Conservation (phyloP, 495 filamentous ascomycete genomes). For the Trichoderma gamsii region DNA sequence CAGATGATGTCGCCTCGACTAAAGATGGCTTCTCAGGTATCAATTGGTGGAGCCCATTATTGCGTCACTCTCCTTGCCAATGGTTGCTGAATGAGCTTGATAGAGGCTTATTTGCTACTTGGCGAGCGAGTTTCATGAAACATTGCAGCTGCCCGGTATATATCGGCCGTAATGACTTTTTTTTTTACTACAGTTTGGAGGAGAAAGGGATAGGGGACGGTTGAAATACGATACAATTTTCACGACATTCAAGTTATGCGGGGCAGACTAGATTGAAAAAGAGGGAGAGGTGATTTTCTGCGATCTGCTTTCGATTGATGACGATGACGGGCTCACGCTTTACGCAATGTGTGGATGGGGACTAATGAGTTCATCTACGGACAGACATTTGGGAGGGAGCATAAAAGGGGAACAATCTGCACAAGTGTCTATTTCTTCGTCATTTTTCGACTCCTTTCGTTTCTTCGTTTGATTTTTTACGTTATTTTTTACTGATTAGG, state of each 20-base stretch:
- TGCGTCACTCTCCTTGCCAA: not conserved
- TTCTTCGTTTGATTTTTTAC: not conserved
- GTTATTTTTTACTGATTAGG: not conserved
- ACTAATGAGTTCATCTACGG: constrained; percentile 4
- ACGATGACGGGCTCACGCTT: constrained; percentile 7
- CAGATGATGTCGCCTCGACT: not conserved
- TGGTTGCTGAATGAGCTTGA: not conserved
- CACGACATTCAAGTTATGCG: not conserved
- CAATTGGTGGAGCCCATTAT: not conserved
- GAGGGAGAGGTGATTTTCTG: constrained; percentile 1
- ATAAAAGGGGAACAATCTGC: not conserved
- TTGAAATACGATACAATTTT: not conserved
- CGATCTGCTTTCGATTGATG: not conserved
- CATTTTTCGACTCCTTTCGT: not conserved
- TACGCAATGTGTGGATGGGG: not conserved
- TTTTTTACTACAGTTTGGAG: not conserved
- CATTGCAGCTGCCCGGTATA: not conserved
- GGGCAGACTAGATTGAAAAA: constrained; percentile 6
- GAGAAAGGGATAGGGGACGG: not conserved
- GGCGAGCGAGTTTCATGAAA: not conserved
- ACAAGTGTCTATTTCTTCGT: too few relatives aligned
- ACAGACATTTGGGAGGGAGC: not conserved
- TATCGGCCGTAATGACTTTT: not conserved
- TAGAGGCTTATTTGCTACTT: not conserved
- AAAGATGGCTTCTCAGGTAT: not conserved